Base-by-base conservation (phyloP, 2,329 filamentous ascomycete genomes). In the Fusarium sp. region DNA sequence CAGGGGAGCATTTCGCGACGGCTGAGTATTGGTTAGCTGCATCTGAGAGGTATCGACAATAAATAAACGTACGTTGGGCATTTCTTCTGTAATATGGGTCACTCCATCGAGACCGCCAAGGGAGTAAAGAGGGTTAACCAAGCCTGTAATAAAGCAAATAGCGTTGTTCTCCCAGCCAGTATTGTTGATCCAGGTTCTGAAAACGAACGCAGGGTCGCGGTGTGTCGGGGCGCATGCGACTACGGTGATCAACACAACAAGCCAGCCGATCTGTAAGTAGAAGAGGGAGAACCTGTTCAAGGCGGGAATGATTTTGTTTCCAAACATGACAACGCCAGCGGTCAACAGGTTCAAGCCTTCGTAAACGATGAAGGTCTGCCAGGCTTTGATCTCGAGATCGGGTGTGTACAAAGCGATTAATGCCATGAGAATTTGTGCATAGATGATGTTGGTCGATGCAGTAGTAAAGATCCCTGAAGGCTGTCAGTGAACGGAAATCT, bases 171-270 rank as follows among this genome's bases (percentile, higher is more conserved):
- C 24, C 61, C 61, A 63, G 0, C 61, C 61, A 12, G 61, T 63
- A 1, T 29, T 63, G 3, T 63, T 63, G 11, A 63, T 63, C 61
- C 61, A 63, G 13, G 61, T 63, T n/a, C n/a, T 63, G n/a, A 63
- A 63, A 0, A 63, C 61, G 0, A 63, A 63, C 2, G 56, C 58
- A 0, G 41, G 18, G 24, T 38, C 29, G 0, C 61, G 61, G 0
- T 63, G 61, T 7, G 61, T 47, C 0, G 61, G 61, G 3, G 61
- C 61, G 11, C 58, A 63, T 0, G 61, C 58, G 1, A 63, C 43
- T 0, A 63, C 61, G 1, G 58, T 63, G 1, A 63, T 8, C 4
- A 63, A 8, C 1, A 63, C 61, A 4, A 38, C 48, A 2, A 63
- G 32, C 61, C 61, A 63, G 4, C 30, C 61, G 3, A 63, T 48